phyloP scores from a whole-genome alignment of 2,329 filamentous ascomycete species.

The Ascocoryne sarcoides region DNA sequence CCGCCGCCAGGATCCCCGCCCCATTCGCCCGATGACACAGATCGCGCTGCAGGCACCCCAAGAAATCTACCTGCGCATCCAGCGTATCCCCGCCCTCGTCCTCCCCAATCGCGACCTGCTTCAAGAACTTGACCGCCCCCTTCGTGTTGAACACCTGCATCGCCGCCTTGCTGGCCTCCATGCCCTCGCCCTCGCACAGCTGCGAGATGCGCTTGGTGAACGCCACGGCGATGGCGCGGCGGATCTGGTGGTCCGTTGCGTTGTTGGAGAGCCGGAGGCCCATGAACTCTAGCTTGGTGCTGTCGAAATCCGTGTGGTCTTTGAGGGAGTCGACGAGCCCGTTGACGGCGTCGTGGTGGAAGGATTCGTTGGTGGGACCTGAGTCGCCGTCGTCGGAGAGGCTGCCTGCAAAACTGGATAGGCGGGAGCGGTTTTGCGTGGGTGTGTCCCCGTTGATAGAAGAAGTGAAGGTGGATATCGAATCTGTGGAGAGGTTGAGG shows the following conservation, averaged over 20 bases:
- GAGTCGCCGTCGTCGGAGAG: conserved; percentile 53
- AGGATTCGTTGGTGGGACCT: conserved; percentile 45
- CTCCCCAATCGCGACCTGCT: conserved; percentile 51
- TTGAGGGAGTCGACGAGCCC: conserved; percentile 82
- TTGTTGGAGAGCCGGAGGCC: conserved; percentile 85
- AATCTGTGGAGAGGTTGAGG: conserved; percentile 38
- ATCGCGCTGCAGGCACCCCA: conserved; percentile 74
- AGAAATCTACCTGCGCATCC: conserved; percentile 75
- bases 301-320: conserved; percentile 70
- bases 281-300: conserved; percentile 80
- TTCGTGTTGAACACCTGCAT: conserved; percentile 47
- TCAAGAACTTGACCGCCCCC: conserved; percentile 47
- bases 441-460: conserved; percentile 34
- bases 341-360: conserved; percentile 79
- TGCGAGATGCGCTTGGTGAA: conserved; percentile 76
- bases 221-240: conserved; percentile 74
- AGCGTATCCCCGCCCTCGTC: conserved; percentile 44
- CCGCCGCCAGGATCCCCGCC: conserved; percentile 61
- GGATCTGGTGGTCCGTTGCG: conserved; percentile 81
- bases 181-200: conserved; percentile 46
- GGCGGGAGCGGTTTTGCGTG: conserved; percentile 42
- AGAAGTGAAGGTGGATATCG: conserved; percentile 57
- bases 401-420: conserved; percentile 65
- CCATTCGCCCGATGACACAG: conserved; percentile 57
- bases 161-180: conserved; percentile 57